Evolutionary conservation across 2,329 filamentous ascomycete genomes (phyloP), one percentile per base, ranked within the genome.

Genomic region (Monosporascus sp.): DNA sequence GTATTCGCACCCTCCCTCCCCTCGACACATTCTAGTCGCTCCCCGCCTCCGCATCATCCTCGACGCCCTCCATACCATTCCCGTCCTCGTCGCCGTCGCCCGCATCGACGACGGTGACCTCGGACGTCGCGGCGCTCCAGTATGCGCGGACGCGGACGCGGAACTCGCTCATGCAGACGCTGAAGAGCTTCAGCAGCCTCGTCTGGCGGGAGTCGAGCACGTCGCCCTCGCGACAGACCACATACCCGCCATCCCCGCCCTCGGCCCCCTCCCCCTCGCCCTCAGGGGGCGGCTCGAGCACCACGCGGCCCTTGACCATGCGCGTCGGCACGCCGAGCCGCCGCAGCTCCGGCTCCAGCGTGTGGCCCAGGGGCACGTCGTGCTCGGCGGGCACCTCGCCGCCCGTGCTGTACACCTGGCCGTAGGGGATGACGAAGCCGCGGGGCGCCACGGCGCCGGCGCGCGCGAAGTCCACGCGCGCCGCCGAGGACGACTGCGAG

Each of bases 171-270:
- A 94, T 83, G 57, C 89, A 90, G 53, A 97, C 83, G 50, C 90
- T 88, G 73, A 99, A 97, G 65, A 96, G 79, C 82, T 97, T 97
- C 72, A 99, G 72, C 67, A 99, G 75, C 59, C 91, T 87, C 53
- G 94, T 97, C 80, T 99, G 94, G 63, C 93, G 82, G 61, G 89
- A 92, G 72, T 97, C 92, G 61, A 99, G 74, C 45, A 84, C 80
- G 67, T 97, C 84, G 11, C 93, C 94, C 71, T 91, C 86, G 65
- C 84, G 85, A 75, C 93, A 97, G 48, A 99, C 84, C 9, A 80
- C 80, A 68, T 92, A 95, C n/a, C 75, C 76, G 51, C 76, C 74
- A 45, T 69, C 74, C 52, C 72, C 67, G 48, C 67, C 68, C 8
- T 60, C 65, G 24, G 77, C 76, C 48, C 78, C 79, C 62, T 88